Evolutionary conservation across 2,329 filamentous ascomycete species (phyloP).

Genomic region (Verticillium longisporum): DNA sequence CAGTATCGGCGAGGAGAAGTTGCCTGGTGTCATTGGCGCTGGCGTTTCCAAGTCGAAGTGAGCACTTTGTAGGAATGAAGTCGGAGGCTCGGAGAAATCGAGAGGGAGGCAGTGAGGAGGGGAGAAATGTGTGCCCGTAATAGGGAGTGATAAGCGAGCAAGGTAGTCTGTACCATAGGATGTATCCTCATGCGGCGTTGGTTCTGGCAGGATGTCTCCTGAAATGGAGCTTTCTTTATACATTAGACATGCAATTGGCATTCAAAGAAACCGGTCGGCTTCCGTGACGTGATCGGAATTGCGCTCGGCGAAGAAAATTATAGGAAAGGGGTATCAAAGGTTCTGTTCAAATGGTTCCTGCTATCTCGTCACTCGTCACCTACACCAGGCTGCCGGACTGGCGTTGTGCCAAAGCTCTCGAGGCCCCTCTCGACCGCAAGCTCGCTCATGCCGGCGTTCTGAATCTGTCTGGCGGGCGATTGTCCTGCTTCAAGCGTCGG

Average conservation of each 20-base stretch:
- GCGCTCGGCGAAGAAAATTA: background rate
- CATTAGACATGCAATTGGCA: slow-evolving; percentile 11
- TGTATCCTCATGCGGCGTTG: slow-evolving; percentile 19
- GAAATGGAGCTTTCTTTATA: slow-evolving; percentile 11
- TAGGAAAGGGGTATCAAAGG: background rate
- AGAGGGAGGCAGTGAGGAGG: slow-evolving; percentile 2
- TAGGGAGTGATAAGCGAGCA: slow-evolving; percentile 5
- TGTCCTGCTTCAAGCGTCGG: slow-evolving; percentile 5
- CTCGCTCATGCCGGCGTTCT: slow-evolving; percentile 12
- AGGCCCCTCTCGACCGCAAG: slow-evolving; percentile 31
- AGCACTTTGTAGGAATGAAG: slow-evolving; percentile 3
- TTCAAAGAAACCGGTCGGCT: background rate
- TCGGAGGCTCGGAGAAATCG: background rate
- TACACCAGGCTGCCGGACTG: slow-evolving; percentile 21
- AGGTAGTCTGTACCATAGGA: slow-evolving; percentile 19
- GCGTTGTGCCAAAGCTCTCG: slow-evolving; percentile 40
- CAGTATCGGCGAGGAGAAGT: slow-evolving; percentile 75
- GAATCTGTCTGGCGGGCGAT: slow-evolving; percentile 12
- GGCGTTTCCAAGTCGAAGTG: slow-evolving; percentile 73
- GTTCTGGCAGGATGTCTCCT: slow-evolving; percentile 15
- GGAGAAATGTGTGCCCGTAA: slow-evolving; percentile 9
- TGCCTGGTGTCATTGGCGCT: slow-evolving; percentile 93
- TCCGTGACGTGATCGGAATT: background rate
- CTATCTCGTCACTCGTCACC: slow-evolving; percentile 17
- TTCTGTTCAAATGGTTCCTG: background rate